A percentile compares a stretch with the other conserved stretches of the same genome.
Evolutionary conservation across 2,329 filamentous ascomycete genomes (phyloP).

Genomic region (Penicillium sp.): DNA sequence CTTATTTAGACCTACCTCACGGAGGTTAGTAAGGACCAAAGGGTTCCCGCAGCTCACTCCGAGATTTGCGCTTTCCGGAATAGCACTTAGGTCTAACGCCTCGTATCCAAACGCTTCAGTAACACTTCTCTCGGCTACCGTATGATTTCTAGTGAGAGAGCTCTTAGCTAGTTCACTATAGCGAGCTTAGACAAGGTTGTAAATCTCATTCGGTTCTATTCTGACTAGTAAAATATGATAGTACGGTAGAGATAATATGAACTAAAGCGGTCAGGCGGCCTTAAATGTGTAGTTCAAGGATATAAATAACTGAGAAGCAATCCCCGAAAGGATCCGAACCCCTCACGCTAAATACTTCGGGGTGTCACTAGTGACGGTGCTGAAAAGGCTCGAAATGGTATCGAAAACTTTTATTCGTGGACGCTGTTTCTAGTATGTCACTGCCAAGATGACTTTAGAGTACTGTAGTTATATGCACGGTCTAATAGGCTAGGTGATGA

Average conservation of each 20-base stretch:
- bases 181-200: conserved; percentile 7
- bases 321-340: neutral
- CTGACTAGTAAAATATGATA: too few relatives aligned
- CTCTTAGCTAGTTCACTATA: conserved; percentile 13
- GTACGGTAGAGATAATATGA: neutral
- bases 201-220: conserved; percentile 5
- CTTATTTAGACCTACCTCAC: neutral
- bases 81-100: neutral
- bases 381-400: conserved; percentile 4
- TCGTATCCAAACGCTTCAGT: conserved; percentile 1
- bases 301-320: neutral
- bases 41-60: neutral
- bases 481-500: too few relatives aligned
- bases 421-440: conserved; percentile 4
- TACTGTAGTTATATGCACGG: neutral
- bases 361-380: neutral
- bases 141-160: neutral
- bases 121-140: neutral
- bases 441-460: conserved; percentile 15
- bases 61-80: neutral
- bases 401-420: conserved; percentile 1
- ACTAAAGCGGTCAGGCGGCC: neutral
- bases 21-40: neutral
- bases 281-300: neutral
- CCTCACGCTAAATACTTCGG: neutral